phyloP scores from a whole-genome alignment of 2,329 filamentous ascomycete genomes.

The Penicillium rolfsii region DNA sequence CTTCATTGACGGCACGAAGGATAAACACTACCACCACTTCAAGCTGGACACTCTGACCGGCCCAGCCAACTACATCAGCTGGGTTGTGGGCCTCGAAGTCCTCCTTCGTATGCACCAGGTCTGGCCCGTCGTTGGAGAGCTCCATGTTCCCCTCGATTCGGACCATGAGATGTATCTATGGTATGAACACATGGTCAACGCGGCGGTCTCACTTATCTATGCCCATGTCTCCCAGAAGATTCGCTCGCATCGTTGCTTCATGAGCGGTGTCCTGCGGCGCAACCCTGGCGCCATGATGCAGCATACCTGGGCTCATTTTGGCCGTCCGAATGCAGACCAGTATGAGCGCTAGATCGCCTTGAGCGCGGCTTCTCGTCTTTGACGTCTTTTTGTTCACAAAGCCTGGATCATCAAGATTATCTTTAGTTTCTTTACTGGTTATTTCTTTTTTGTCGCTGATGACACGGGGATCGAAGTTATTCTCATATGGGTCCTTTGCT shows the following conservation, averaged over 20 bases:
- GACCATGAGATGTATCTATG: slow-evolving; percentile 9
- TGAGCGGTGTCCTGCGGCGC: not conserved
- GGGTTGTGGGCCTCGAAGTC: slow-evolving; percentile 9
- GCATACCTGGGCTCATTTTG: slow-evolving; percentile 10
- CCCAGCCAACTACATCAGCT: not conserved
- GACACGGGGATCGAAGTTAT: not conserved
- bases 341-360: not conserved
- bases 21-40: slow-evolving; percentile 14
- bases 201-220: slow-evolving; percentile 9
- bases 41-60: slow-evolving; percentile 3
- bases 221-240: slow-evolving; percentile 7
- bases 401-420: no score
- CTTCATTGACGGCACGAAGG: slow-evolving; percentile 8
- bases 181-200: slow-evolving; percentile 15
- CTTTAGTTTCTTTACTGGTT: not conserved
- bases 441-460: not conserved
- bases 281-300: not conserved
- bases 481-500: not conserved
- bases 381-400: no score
- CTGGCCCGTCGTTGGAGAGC: slow-evolving; percentile 1
- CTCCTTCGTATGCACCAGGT: slow-evolving; percentile 16
- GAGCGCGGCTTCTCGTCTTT: not conserved
- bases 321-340: not conserved
- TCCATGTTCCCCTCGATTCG: not conserved
- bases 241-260: slow-evolving; percentile 4